phyloP scores from a whole-genome alignment of 2,329 filamentous ascomycete genomes.

The Ilyonectria robusta region DNA sequence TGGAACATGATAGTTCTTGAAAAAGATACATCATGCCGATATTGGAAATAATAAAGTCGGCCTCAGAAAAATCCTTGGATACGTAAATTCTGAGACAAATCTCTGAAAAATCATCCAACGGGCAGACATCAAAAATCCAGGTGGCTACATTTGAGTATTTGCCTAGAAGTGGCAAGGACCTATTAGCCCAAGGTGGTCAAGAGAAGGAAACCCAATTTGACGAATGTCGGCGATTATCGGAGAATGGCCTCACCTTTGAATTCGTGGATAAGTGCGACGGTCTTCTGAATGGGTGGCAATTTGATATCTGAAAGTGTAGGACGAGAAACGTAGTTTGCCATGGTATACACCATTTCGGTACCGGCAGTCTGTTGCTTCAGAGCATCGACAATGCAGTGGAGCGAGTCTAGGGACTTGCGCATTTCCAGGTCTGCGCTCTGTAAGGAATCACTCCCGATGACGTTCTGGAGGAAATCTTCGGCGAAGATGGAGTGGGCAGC shows the following conservation, averaged over 20 bases:
- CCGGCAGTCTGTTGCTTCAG: slow-evolving; percentile 46
- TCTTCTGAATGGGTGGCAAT: slow-evolving; percentile 43
- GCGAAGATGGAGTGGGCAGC: slow-evolving; percentile 63
- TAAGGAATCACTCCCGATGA: slow-evolving; percentile 48
- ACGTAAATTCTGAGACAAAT: slow-evolving; percentile 52
- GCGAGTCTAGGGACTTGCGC: slow-evolving; percentile 53
- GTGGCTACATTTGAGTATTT: slow-evolving; percentile 41
- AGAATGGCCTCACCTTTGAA: slow-evolving; percentile 35
- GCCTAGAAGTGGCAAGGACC: slow-evolving; percentile 9
- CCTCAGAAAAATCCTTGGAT: slow-evolving; percentile 49
- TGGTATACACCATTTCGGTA: slow-evolving; percentile 44
- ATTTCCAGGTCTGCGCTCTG: slow-evolving; percentile 50
- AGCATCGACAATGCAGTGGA: slow-evolving; percentile 48
- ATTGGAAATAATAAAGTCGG: slow-evolving; percentile 53
- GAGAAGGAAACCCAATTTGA: not conserved
- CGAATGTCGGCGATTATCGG: not conserved
- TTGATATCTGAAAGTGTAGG: slow-evolving; percentile 36
- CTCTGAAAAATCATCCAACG: slow-evolving; percentile 49
- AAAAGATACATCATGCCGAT: slow-evolving; percentile 51
- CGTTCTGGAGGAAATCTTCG: slow-evolving; percentile 59
- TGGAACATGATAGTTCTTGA: slow-evolving; percentile 39
- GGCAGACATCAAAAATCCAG: slow-evolving; percentile 51
- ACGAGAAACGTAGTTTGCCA: slow-evolving; percentile 39
- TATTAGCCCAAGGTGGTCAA: not conserved
- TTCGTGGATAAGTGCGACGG: slow-evolving; percentile 39